Conservation (phyloP, 2,329 filamentous ascomycete species). For the Pyrenochaeta sp. region DNA sequence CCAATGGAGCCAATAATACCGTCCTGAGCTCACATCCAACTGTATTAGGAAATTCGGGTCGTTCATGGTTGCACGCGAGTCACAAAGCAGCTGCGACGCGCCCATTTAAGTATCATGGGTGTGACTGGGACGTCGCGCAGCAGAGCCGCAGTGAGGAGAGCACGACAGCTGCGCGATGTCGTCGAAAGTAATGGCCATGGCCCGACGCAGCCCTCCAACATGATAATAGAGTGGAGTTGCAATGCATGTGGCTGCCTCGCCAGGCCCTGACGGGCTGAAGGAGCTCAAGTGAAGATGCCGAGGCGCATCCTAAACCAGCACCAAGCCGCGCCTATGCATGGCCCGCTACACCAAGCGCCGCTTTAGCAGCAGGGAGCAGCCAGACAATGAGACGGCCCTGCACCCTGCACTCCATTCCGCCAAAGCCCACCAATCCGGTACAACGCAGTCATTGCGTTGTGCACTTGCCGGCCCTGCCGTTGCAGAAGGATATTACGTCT, state of each 20-base stretch:
- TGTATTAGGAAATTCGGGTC: neutral
- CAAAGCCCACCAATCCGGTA: neutral
- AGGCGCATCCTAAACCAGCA: neutral
- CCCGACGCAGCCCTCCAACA: conserved; percentile 3
- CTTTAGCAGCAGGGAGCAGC: neutral
- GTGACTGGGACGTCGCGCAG: neutral
- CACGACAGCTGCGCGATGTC: neutral
- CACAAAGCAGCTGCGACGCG: neutral
- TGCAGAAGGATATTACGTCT: neutral
- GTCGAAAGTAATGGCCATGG: neutral
- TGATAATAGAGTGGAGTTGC: conserved; percentile 3
- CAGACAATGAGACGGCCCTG: neutral
- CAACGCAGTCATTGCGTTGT: neutral
- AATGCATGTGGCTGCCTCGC: neutral
- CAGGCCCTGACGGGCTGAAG: neutral
- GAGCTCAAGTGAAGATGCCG: neutral
- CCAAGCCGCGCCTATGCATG: neutral
- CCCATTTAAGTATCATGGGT: neutral
- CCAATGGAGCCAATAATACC: neutral
- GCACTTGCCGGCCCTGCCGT: neutral
- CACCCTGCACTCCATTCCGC: neutral
- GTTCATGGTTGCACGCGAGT: neutral
- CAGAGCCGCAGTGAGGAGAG: neutral
- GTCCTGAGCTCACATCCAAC: neutral
- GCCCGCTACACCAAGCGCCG: neutral